Base-by-base conservation (phyloP, 139 green algal species). In the Tetraselmis striata region DNA sequence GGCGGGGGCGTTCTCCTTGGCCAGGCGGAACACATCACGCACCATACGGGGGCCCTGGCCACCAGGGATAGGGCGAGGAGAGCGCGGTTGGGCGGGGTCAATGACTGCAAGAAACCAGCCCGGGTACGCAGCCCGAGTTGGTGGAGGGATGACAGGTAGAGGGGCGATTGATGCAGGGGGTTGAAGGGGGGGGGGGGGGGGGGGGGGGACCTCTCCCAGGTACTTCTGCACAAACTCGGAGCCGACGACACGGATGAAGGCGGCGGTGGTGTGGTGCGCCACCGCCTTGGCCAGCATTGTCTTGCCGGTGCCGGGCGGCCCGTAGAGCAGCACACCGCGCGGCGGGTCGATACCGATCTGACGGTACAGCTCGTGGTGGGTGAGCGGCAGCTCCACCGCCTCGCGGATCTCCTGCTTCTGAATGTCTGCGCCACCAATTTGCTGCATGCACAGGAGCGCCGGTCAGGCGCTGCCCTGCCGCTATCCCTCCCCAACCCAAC, bases 341-440 rank as follows among this genome's bases (percentile, higher is more conserved):
- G 96, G 96, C 0, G 96, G 96, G 87, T 98, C 95, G 81, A 99
- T 98, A 84, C 96, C 96, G 32, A 99, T 95, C 81, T 97, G 94
- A 58, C 92, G 87, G 89, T 99, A 99, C 83, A 99, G 90, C 78
- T 98, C 96, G 31, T 93, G 92, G 82, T 98, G 95, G 26, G 95
- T 97, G 58, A 99, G 88, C 23, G 97, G 97, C 84, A 99, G 92
- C 93, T 99, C 97, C 78, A 99, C 97, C 29, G 97, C 97, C 88
- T 99, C 97, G 32, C 93, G 90, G 86, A 99, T 99, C 88, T 99
- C 97, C 90, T 99, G 97, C 86, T 99, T 99, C 90, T 99, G 97
- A 59, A 98, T 96, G 86, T 99, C 97, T 78, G 97, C 92, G 27
- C 97, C 97, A 76, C 97, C 97, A 83, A 99, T 98, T 88, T 99